Evolutionary conservation across 192 early-diverging fungal species (phyloP), one percentile per base, ranked within the genome.

Genomic region (Coemansia furcata): DNA sequence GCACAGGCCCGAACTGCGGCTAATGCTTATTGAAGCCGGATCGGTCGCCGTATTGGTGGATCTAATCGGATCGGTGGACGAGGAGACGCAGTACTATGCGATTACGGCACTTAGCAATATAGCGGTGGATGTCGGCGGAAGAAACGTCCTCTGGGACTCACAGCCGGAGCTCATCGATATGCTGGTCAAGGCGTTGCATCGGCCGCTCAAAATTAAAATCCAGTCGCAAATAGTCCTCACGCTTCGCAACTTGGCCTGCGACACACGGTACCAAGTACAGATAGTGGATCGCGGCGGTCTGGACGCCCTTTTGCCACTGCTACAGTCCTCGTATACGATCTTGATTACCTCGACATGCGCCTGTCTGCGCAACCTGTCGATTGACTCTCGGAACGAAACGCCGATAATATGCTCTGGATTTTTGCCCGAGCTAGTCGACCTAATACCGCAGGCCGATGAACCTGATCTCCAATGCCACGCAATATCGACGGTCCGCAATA

Each of bases 51-150:
- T 89, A 11, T 79, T 94, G 23, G 90, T 91, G 26, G 80, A 77
- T 32, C 80, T 95, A n/a, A 75, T 95, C 17, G 86, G 81, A 30
- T 87, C 89, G 12, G 65, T 78, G 29, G 94, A 95, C 72, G 84
- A 85, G 11, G 94, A 95, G 80, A 89, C 95, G 15, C 92, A 94
- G 71, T 95, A 96, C 77, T 96, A 95, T 58, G 93, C 88, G 52
- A 92, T 91, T 32, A 96, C 94, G 39, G 92, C 93, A 21, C 87
- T 96, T 26, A 91, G 90, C 72, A 94, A 95, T 72, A 92, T 96
- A 64, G 93, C 93, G 0, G 94, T 95, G 1, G 94, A 94, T 83
- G 86, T 81, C 15, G 71, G 73, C 40, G 87, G 87, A 65, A 84
- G 90, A 44, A 86, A 84, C 77, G 85, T 87, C 52, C 76, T 92